Base-by-base conservation (phyloP, 257 asterid species). In the Ligustrum vulgare region DNA sequence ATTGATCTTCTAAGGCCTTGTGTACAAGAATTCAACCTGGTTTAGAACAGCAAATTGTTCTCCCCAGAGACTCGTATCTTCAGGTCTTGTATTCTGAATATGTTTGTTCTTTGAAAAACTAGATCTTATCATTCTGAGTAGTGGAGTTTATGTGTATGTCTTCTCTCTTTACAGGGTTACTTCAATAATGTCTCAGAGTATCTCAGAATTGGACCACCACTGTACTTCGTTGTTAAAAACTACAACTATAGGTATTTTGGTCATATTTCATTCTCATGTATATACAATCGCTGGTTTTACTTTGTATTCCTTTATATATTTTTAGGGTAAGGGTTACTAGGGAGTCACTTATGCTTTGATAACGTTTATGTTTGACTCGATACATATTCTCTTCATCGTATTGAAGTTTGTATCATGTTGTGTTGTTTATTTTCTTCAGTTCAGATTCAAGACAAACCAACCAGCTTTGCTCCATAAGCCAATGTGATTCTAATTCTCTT, bases 11-110 rank as follows among this genome's bases (percentile, higher is more conserved):
- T 74, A 83, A 95, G 99, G 99, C 98, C 72, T 84, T 95, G 54
- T 91, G 96, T 77, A 73, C 99, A 76, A 90, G 99, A 89, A 89
- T 95, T 71, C 91, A 95, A 82, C 98, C 97, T 76, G 99, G 99
- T 82, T 81, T 95, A 80, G 98, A 95, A 80, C 99, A 95, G 83
- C 96, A 93, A 89, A 88, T 95, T 70, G 99, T 95, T 88, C 98
- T 95, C 82, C 99, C 99, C 72, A 91, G 93, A 28, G 94, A 95
- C 83, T 95, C 99, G 25, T 95, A 93, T 81, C 99, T 95, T 85
- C 99, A 94, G 99, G 99, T 94, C 56, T 69, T 70, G 63, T 22
- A 71, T 51, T 34, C 63, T 67, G 51, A 49, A 25, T 54, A 74
- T 60, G 80, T 84, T 72, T 75, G 43, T 72, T 67, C 45, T 66